Base-by-base conservation (phyloP, 140 eudicot genomes). In the Oenanthe javanica region DNA sequence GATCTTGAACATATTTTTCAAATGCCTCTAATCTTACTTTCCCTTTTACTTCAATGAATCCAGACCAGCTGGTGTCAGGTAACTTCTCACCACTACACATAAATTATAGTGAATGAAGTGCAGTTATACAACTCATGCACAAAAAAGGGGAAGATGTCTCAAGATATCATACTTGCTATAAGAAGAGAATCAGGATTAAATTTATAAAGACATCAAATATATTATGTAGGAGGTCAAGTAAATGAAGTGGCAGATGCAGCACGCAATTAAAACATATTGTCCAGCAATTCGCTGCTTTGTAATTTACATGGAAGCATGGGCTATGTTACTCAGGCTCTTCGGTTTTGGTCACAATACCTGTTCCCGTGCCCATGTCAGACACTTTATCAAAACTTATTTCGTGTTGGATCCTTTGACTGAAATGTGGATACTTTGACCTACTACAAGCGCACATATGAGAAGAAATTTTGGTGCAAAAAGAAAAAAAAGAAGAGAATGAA, bases 11-110 rank as follows among this genome's bases (percentile, higher is more conserved):
- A 78, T 92, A 92, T 79, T 92, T 89, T 82, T 92, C 94, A 79
- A 92, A 92, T 45, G 92, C 97, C 71, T 89, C 91, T 82, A 89
- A 83, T 82, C 90, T 85, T 85, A 92, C 94, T 92, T 89, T 92
- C 72, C 97, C 97, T 84, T 89, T 89, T 61, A 89, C 92, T 92
- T 84, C 94, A 80, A 92, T 75, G 75, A 75, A 90, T 31, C 85
- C 89, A 61, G 93, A 87, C 97, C 97, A 92, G 80, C 66, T 82
- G 85, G 83, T 77, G 85, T 86, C 91, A 80, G 81, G 84, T 86
- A 89, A 82, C 85, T 84, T 92, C 89, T 92, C 94, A 79, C 97
- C 97, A 80, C 97, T 92, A 85, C 97, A 89, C 75, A 76, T 27
- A 87, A 84, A 87, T 79, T 50, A 80, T 48, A 50, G 82, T 79